Base-by-base conservation (phyloP, 1,139 yeast genomes). In the Protomyces inundatus region DNA sequence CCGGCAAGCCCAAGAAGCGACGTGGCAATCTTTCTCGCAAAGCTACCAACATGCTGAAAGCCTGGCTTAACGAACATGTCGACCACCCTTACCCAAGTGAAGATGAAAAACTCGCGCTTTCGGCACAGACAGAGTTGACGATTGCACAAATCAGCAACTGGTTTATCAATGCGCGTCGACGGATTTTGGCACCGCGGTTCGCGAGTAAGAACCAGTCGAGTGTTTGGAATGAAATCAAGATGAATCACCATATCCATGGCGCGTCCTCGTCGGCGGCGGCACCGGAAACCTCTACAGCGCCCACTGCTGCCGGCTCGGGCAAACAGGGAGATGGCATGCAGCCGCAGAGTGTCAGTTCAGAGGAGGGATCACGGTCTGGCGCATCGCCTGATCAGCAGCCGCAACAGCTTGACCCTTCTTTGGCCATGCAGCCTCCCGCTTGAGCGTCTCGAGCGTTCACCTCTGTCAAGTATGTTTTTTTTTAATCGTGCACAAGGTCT, bases 41-140 rank as follows among this genome's bases (percentile, higher is more conserved):
- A 69, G 91, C 96, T 1, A 91, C 97, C 2, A 84, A 84, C 68
- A 84, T 89, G 30, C 78, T 93, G 67, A 82, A 93, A 67, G 82
- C 81, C 67, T 93, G 98, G 98, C 81, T 93, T 62, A 81, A 86
- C 70, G 85, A 86, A 61, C 96, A 93, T 74, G 77, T 90, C 69
- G 87, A 88, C 70, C 95, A 93, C 73, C 98, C 98, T 14, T 93
- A 93, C 74, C 98, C 98, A 3, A 88, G 90, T 67, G 88, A 91
- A 62, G 87, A 87, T 68, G 97, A 93, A 72, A 93, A 93, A 77
- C 81, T 84, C 68, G 88, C 87, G 70, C 79, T 93, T 69, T 84
- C 90, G 80, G 79, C 82, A 70, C 82, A 84, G 73, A 93, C 98
- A 0, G 97, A 97, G 0, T 81, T 93, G 71, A 88, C 93, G 67